A percentile compares a stretch with the other conserved stretches of the same genome.
Conservation (phyloP, 805 yeast genomes). For the Wickerhamia fluorescens region DNA sequence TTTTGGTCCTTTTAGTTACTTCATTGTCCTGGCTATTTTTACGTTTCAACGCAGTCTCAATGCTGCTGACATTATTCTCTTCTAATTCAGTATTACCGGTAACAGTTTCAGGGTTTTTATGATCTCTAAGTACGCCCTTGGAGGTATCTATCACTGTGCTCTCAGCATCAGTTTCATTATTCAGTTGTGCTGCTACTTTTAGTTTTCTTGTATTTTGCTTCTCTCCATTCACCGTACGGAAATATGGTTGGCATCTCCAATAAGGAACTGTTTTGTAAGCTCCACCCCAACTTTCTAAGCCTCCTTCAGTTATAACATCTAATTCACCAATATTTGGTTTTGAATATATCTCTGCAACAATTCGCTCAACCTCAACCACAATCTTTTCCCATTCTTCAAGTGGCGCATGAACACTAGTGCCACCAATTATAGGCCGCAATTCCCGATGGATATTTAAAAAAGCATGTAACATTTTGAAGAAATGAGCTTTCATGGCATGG, state of each 20-base stretch:
- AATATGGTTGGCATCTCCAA: slow-evolving; percentile 96
- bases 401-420: slow-evolving; percentile 32
- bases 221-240: slow-evolving; percentile 80
- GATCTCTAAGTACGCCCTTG: too few species aligned
- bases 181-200: slow-evolving; percentile 35
- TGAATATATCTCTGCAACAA: slow-evolving; percentile 51
- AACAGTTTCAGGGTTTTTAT: slow-evolving; percentile 1
- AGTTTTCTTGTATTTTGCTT: slow-evolving; percentile 32
- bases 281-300: slow-evolving; percentile 66
- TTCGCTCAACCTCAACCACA: slow-evolving; percentile 59
- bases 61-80: neutral
- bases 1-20: too few species aligned
- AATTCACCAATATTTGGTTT: slow-evolving; percentile 44
- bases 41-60: too few species aligned
- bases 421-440: slow-evolving; percentile 66
- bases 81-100: slow-evolving; percentile 1
- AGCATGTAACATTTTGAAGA: slow-evolving; percentile 80
- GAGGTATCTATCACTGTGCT: slow-evolving; percentile 8
- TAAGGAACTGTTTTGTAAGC: slow-evolving; percentile 75
- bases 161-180: too few species aligned
- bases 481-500: slow-evolving; percentile 84
- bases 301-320: slow-evolving; percentile 53
- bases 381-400: slow-evolving; percentile 40
- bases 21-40: too few species aligned
- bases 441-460: slow-evolving; percentile 74